Percentiles rank a stretch among this genome's conserved stretches.
These are phyloP conservation scores for Candida palmyrensis DNA, from an alignment of 805 yeast genomes.

Conservation along the genomic window DNA sequence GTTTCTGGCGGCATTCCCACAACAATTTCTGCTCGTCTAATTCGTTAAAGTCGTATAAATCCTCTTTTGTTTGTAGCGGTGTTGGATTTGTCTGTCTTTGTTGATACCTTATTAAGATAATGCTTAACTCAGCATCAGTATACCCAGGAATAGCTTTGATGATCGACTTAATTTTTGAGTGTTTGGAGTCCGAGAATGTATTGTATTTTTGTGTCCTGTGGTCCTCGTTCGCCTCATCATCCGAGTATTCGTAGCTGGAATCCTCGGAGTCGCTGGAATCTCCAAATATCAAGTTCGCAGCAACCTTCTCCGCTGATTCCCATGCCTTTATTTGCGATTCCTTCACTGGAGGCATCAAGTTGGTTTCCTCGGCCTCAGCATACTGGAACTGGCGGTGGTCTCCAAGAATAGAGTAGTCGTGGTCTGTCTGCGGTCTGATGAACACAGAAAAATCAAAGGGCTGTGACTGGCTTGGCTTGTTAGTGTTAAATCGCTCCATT, in stretches of 20 bases:
- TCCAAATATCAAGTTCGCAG: slow-evolving; percentile 31
- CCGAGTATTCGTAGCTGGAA: no score
- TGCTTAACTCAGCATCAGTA: slow-evolving; percentile 29
- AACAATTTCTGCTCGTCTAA: slow-evolving; percentile 21
- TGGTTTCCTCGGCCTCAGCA: not conserved
- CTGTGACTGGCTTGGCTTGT: not conserved
- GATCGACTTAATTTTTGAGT: slow-evolving; percentile 7
- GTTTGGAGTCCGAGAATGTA: no score
- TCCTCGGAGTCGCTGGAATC: slow-evolving; percentile 19
- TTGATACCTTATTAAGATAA: slow-evolving; percentile 12
- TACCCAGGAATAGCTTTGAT: slow-evolving; percentile 35
- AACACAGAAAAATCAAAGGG: slow-evolving; percentile 1
- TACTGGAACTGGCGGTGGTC: not conserved
- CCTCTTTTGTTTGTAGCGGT: not conserved
- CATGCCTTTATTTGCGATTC: slow-evolving; percentile 40
- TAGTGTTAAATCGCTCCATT: slow-evolving; percentile 1
- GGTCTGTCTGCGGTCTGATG: not conserved
- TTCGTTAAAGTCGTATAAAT: slow-evolving; percentile 6
- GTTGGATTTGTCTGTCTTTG: slow-evolving; percentile 8
- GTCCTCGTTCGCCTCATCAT: slow-evolving; percentile 6
- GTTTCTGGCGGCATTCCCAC: slow-evolving; percentile 25
- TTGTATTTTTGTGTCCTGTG: no score
- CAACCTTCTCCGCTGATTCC: slow-evolving; percentile 40
- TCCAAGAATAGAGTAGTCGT: no score
- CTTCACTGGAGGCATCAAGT: slow-evolving; percentile 23